Evolutionary conservation across 257 asterid genomes (phyloP).

Genomic region (Solanum raphanifolium): DNA sequence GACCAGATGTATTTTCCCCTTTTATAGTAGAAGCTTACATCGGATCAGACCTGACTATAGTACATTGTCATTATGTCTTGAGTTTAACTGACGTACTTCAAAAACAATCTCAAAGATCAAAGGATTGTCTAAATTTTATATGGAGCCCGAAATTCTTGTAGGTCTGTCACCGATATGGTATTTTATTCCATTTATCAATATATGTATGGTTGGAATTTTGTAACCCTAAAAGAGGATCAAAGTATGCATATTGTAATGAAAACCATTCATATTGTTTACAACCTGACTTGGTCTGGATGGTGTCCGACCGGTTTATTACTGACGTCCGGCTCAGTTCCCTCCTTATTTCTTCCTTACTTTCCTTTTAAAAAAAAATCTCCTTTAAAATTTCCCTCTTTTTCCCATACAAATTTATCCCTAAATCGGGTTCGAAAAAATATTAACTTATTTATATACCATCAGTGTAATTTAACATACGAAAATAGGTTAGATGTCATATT

Average conservation of each 20-base stretch:
- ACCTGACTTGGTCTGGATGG: conserved; percentile 43
- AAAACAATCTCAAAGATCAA: no score
- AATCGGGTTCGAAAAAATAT: not conserved
- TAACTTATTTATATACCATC: not conserved
- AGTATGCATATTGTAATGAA: conserved; percentile 24
- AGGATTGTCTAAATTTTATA: not conserved
- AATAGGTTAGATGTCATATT: not conserved
- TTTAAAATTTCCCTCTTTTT: not conserved
- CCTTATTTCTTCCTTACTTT: not conserved
- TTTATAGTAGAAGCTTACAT: fast-evolving
- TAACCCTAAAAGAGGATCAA: conserved; percentile 24
- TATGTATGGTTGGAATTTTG: not conserved
- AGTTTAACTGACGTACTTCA: no score
- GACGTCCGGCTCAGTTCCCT: conserved; percentile 17
- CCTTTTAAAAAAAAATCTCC: not conserved
- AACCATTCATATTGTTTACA: conserved; percentile 13
- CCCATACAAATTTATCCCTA: not conserved
- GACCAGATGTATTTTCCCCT: not conserved
- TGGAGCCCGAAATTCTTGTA: fast-evolving
- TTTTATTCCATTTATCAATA: not conserved
- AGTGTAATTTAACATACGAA: not conserved
- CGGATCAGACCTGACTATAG: not conserved
- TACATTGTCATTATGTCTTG: not conserved
- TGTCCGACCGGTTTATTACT: conserved; percentile 41
- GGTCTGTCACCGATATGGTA: not conserved